phyloP scores from a whole-genome alignment of 2,329 filamentous ascomycete species.

The Gremmenia infestans region DNA sequence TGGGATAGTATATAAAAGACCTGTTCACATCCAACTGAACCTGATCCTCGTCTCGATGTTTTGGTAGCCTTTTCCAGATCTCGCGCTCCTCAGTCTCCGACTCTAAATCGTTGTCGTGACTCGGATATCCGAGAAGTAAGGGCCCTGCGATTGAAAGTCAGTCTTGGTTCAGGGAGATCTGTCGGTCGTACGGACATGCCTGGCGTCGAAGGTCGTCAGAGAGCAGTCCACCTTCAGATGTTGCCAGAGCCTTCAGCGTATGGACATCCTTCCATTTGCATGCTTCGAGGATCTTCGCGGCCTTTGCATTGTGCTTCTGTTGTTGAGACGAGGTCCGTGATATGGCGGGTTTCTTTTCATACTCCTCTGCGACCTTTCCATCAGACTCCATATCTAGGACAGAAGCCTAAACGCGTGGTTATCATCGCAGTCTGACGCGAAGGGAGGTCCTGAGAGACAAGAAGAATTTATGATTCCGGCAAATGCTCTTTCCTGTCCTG shows the following conservation, averaged over 20 bases:
- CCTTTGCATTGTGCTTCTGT: conserved; percentile 31
- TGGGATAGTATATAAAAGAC: conserved; percentile 96
- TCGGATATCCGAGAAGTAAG: conserved; percentile 44
- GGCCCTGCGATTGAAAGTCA: conserved; percentile 50
- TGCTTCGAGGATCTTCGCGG: conserved; percentile 50
- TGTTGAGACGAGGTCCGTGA: conserved; percentile 5
- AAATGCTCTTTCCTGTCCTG: no score
- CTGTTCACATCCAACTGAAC: conserved; percentile 88
- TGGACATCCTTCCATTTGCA: conserved; percentile 54
- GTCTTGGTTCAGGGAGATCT: conserved; percentile 6
- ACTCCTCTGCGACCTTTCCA: conserved; percentile 18
- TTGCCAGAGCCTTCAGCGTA: conserved; percentile 52
- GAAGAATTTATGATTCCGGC: not conserved
- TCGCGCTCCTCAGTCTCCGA: conserved; percentile 19
- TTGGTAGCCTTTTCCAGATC: conserved; percentile 49
- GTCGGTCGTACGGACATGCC: conserved; percentile 62
- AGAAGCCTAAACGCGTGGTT: conserved; percentile 17
- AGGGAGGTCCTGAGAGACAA: not conserved
- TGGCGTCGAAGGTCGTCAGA: conserved; percentile 62
- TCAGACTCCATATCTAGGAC: conserved; percentile 28
- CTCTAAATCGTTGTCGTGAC: conserved; percentile 13
- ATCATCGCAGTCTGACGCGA: conserved; percentile 19
- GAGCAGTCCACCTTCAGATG: conserved; percentile 61
- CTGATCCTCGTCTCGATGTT: conserved; percentile 85
- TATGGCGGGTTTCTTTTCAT: conserved; percentile 8